Evolutionary conservation across 768 basidiomycete species (phyloP), one percentile per base, ranked within the genome.

Genomic region (Trametes meyenii): DNA sequence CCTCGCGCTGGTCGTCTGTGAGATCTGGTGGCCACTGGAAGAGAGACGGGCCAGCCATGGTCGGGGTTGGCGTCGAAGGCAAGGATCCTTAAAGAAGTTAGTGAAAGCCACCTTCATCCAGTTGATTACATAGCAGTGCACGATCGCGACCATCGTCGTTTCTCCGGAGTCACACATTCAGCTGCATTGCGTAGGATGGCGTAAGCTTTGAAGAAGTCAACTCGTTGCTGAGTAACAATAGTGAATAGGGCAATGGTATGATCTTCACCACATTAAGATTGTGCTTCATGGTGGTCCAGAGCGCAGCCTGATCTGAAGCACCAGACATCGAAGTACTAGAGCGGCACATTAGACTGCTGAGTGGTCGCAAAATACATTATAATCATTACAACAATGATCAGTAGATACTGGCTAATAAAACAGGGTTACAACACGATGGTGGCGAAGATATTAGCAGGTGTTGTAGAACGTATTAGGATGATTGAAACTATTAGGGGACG

Each of bases 11-110:
- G 8, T 70, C 73, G 7, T 83, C 74, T 1, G 85, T 76, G 23
- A 95, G 72, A 1, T 72, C 62, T 2, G 95, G 95, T 0, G 94
- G 94, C 95, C 95, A 96, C 55, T 76, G 33, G 1, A 54, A 55
- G 16, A 60, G 57, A 19, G 53, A 48, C 14, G 33, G 13, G 43
- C 46, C 49, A 40, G 55, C 19, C 65, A 66, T 66, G 16, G 50
- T 44, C 40, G 57, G 19, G 42, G 57, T 43, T 2, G 26, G 24
- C 11, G 33, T 19, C 11, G 36, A 42, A 19, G 24, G 52, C 23
- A 24, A 19, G n/a, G n/a, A 7, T 29, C 17, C 36, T 13, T n/a
- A n/a, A n/a, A n/a, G n/a, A n/a, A n/a, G n/a, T n/a, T n/a, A n/a
- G n/a, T n/a, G n/a, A n/a, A n/a, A n/a, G n/a, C n/a, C n/a, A n/a